These are phyloP conservation scores for Ogataea hybrid DNA, from an alignment of 1,139 yeast genomes.

Conservation along the genomic window DNA sequence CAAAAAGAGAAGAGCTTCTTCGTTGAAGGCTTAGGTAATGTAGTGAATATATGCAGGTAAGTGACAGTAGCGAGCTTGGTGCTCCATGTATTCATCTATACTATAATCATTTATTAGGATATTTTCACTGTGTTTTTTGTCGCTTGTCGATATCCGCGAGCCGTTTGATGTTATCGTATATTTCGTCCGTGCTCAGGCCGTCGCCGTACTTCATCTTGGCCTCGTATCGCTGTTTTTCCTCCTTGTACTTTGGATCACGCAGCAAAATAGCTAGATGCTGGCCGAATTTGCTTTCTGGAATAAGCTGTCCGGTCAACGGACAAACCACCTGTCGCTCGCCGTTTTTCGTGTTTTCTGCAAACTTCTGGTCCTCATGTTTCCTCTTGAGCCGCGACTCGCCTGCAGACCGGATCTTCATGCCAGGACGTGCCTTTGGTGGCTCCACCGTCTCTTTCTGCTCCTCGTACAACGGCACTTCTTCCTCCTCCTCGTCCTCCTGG, in stretches of 20 bases:
- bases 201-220: slow-evolving; percentile 51
- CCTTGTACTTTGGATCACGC: slow-evolving; percentile 76
- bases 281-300: slow-evolving; percentile 73
- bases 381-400: slow-evolving; percentile 58
- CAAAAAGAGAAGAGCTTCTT: slow-evolving; percentile 99
- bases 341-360: slow-evolving; percentile 14
- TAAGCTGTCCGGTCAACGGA: slow-evolving; percentile 67
- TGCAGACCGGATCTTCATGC: slow-evolving; percentile 66
- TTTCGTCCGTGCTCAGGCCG: slow-evolving; percentile 67
- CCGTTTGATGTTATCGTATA: slow-evolving; percentile 70
- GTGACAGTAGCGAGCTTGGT: slow-evolving; percentile 1
- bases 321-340: slow-evolving; percentile 52
- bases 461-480: slow-evolving; percentile 15
- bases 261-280: slow-evolving; percentile 69
- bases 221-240: slow-evolving; percentile 63
- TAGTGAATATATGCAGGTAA: too few relatives aligned
- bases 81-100: slow-evolving; percentile 13
- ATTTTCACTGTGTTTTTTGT: slow-evolving; percentile 7
- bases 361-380: slow-evolving; percentile 9
- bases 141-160: slow-evolving; percentile 37
- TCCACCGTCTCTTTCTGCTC: slow-evolving; percentile 13
- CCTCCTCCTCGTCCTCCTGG: slow-evolving; percentile 8
- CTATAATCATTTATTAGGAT: slow-evolving; percentile 4
- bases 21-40: slow-evolving; percentile 78
- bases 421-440: slow-evolving; percentile 38